A percentile compares a stretch with the other conserved stretches of the same genome.
Evolutionary conservation across 192 early-diverging fungal genomes (phyloP).

Genomic region (Dimargaris verticillata): DNA sequence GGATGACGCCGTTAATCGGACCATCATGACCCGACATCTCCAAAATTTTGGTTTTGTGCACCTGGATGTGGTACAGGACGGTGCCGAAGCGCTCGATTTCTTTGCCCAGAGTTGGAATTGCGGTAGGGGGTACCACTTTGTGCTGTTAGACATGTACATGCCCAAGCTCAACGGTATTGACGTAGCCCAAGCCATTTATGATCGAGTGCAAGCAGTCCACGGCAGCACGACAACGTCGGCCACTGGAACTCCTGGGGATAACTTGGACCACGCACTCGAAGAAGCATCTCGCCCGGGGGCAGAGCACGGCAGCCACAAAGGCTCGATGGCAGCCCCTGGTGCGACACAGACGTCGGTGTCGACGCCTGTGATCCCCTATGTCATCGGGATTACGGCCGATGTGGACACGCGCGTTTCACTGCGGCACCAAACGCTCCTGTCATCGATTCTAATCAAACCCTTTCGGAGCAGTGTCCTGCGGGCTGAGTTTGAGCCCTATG

Average conservation of each 20-base stretch:
- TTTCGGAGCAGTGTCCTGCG: background rate
- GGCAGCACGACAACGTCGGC: background rate
- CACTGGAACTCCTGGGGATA: background rate
- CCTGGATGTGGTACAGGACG: constrained; percentile 1
- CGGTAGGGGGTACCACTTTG: constrained; percentile 5
- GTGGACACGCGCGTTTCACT: constrained; percentile 3
- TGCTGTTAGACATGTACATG: constrained; percentile 9
- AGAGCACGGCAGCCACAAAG: background rate
- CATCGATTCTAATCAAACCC: constrained; percentile 3
- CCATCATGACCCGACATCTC: constrained; percentile 7
- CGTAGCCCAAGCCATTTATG: background rate
- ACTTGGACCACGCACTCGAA: background rate
- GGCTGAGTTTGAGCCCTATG: constrained; percentile 6
- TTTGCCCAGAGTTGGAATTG: background rate
- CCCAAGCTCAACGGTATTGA: constrained; percentile 6
- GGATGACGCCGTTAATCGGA: constrained; percentile 5
- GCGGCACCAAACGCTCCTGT: constrained; percentile 1
- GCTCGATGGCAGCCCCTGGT: too few species aligned
- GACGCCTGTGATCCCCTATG: background rate
- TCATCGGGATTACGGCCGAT: constrained; percentile 6
- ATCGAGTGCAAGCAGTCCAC: background rate
- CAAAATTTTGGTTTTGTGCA: constrained; percentile 9
- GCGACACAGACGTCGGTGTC: background rate
- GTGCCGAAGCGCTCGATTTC: background rate
- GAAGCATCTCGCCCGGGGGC: background rate